phyloP scores from a whole-genome alignment of 768 basidiomycete genomes.

The Royoungia palumana region DNA sequence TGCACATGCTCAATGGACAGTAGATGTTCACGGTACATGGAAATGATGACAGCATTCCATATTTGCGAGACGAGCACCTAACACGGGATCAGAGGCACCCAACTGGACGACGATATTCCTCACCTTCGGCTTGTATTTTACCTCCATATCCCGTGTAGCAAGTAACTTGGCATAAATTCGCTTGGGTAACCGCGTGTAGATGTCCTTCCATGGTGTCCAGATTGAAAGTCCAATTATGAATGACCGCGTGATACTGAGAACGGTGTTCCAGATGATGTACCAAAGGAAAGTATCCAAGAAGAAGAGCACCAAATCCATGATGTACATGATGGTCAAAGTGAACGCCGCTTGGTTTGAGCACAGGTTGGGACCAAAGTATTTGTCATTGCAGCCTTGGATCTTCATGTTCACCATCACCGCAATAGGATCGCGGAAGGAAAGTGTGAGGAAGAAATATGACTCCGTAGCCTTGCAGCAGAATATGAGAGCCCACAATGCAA shows the following conservation, averaged over 20 bases:
- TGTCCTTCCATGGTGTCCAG: conserved; percentile 99
- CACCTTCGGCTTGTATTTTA: conserved; percentile 99
- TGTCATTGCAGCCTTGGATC: conserved; percentile 86
- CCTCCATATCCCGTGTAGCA: conserved; percentile 92
- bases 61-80: conserved; percentile 97
- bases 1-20: conserved; percentile 98
- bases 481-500: conserved; percentile 84
- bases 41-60: conserved; percentile 99
- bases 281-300: conserved; percentile 99
- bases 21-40: conserved; percentile 99
- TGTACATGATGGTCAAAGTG: conserved; percentile 94
- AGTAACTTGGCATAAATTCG: conserved; percentile 94
- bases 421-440: conserved; percentile 92
- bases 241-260: conserved; percentile 82
- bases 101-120: conserved; percentile 10
- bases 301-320: conserved; percentile 96
- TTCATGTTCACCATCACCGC: conserved; percentile 96
- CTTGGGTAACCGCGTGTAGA: conserved; percentile 93
- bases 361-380: conserved; percentile 76
- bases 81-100: neutral
- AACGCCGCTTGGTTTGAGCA: conserved; percentile 95
- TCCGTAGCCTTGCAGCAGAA: conserved; percentile 97
- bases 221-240: conserved; percentile 93
- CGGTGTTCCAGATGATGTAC: conserved; percentile 99
- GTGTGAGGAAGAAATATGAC: conserved; percentile 96